Percentiles rank a stretch among this genome's conserved stretches.
phyloP scores from a whole-genome alignment of 2,329 filamentous ascomycete species.

The Leptographium galeiforme region DNA sequence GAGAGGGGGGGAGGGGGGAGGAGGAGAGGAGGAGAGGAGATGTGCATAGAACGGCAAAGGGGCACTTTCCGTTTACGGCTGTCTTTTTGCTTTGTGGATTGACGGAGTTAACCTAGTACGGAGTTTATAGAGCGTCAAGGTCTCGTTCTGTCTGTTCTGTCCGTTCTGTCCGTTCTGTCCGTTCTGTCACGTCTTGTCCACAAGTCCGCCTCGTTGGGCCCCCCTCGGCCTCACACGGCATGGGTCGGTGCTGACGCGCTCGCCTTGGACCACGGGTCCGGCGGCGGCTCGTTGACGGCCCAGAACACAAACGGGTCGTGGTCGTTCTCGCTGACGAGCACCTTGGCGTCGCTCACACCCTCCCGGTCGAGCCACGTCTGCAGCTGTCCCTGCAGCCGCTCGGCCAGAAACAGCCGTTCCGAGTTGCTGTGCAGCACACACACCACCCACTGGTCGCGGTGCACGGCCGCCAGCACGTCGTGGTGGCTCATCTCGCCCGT shows the following conservation, averaged over 20 bases:
- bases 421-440: slow-evolving; percentile 89
- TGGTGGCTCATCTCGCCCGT: slow-evolving; percentile 93
- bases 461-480: slow-evolving; percentile 73
- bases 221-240: neutral
- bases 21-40: neutral
- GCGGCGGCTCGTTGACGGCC: slow-evolving; percentile 22
- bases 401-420: slow-evolving; percentile 67
- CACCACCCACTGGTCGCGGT: slow-evolving; percentile 70
- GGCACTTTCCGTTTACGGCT: neutral
- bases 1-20: slow-evolving; percentile 2
- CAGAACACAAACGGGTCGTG: slow-evolving; percentile 80
- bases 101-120: no score
- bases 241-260: no score
- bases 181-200: no score
- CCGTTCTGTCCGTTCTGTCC: no score
- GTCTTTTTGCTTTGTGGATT: neutral
- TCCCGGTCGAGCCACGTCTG: slow-evolving; percentile 41
- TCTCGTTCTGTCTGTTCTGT: neutral
- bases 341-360: slow-evolving; percentile 33
- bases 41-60: neutral
- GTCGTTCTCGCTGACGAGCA: slow-evolving; percentile 68
- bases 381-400: slow-evolving; percentile 56
- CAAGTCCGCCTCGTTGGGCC: no score
- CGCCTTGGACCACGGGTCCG: neutral
- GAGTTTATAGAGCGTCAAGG: no score